phyloP scores from a whole-genome alignment of 331 rosid species.

The Stylosanthes scabra region DNA sequence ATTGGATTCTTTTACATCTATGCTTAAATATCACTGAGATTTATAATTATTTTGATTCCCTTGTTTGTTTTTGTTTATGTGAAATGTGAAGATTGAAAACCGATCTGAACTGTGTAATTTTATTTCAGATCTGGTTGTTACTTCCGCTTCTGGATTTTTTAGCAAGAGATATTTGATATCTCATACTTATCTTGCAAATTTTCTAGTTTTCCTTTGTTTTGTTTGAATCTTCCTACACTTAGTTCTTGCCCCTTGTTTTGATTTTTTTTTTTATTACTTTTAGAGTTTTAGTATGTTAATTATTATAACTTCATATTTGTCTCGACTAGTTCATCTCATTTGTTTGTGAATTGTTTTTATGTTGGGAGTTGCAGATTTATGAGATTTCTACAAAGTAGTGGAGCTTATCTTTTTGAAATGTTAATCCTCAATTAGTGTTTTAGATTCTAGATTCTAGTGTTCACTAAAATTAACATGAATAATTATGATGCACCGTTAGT shows the following conservation, averaged over 20 bases:
- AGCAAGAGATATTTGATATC: background rate
- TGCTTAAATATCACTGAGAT: constrained; percentile 15
- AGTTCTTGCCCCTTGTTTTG: background rate
- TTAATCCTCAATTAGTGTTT: background rate
- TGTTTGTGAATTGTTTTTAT: constrained; percentile 2
- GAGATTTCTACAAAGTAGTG: background rate
- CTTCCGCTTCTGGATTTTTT: background rate
- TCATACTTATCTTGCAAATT: constrained; percentile 3
- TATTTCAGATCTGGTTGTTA: constrained; percentile 41
- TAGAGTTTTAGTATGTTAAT: background rate
- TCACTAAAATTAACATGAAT: background rate
- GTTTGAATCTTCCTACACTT: constrained; percentile 2
- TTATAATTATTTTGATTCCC: background rate
- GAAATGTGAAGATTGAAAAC: background rate
- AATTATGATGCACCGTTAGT: no score
- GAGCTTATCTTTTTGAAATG: constrained; percentile 17
- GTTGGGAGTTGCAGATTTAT: background rate
- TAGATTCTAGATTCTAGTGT: constrained; percentile 5
- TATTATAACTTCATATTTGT: constrained; percentile 9
- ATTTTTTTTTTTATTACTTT: background rate
- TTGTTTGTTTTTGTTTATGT: background rate
- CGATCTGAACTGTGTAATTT: background rate
- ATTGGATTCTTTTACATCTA: background rate
- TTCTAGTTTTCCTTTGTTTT: background rate
- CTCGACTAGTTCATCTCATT: background rate